phyloP scores from a whole-genome alignment of 1,139 yeast genomes.

The Sugiyamaella pinicola region DNA sequence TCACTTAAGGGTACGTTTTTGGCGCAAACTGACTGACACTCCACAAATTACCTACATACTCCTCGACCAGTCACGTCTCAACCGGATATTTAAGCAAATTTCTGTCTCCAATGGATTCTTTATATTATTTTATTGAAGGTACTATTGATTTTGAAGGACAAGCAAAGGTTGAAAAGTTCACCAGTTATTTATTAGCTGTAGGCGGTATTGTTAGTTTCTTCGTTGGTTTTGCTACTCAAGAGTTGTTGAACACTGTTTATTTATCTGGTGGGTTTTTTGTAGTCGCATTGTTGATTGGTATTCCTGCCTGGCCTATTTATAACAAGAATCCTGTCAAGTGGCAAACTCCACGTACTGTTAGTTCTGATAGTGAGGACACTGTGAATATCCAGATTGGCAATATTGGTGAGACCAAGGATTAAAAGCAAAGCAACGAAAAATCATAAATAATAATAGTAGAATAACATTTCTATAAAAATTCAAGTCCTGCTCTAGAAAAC shows the following conservation, averaged over 20 bases:
- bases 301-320: conserved; percentile 61
- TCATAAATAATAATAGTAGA: not conserved
- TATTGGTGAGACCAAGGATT: not conserved
- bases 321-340: conserved; percentile 52
- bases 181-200: conserved; percentile 33
- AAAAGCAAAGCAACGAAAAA: not conserved
- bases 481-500: not conserved
- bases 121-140: conserved; percentile 48
- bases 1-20: not conserved
- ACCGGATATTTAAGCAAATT: conserved; percentile 9
- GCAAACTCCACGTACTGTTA: conserved; percentile 31
- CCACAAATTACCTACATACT: not conserved
- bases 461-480: not conserved
- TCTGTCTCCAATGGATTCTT: conserved; percentile 32
- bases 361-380: not conserved
- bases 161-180: conserved; percentile 44
- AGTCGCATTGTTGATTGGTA: conserved; percentile 46
- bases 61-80: not conserved
- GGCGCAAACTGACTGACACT: not conserved
- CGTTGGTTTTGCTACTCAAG: conserved; percentile 51
- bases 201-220: conserved; percentile 49
- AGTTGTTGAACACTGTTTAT: conserved; percentile 45
- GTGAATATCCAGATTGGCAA: conserved; percentile 13
- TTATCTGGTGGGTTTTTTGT: conserved; percentile 46
- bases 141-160: conserved; percentile 69